Evolutionary conservation across 1,139 yeast genomes (phyloP).

Genomic region (Pichia sp.): DNA sequence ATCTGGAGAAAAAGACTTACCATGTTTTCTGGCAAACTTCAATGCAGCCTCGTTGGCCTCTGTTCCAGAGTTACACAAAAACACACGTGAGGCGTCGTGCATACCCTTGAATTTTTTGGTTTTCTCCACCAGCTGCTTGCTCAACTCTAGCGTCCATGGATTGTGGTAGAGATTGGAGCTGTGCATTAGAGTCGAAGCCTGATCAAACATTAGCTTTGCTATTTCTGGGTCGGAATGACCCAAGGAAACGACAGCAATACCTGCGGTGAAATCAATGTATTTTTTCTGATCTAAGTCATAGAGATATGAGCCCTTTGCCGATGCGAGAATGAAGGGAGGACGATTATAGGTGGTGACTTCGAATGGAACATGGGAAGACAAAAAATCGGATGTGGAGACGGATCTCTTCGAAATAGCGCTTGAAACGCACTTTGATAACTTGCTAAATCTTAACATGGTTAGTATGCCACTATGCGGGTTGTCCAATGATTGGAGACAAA

Average conservation of each 20-base stretch:
- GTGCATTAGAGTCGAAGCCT: slow-evolving; percentile 71
- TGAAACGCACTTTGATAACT: background rate
- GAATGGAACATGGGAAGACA: slow-evolving; percentile 46
- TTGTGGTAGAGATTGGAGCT: slow-evolving; percentile 84
- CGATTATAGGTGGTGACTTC: slow-evolving; percentile 81
- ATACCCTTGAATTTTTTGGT: slow-evolving; percentile 75
- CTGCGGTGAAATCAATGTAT: slow-evolving; percentile 89
- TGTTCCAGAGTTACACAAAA: slow-evolving; percentile 88
- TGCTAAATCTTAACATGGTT: slow-evolving; percentile 9
- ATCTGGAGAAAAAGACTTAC: slow-evolving; percentile 47
- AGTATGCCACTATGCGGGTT: background rate
- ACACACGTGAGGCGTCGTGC: slow-evolving; percentile 76
- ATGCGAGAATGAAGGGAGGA: slow-evolving; percentile 66
- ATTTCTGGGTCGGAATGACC: slow-evolving; percentile 83
- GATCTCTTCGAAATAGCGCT: slow-evolving; percentile 10
- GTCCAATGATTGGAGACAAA: background rate
- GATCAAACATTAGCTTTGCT: slow-evolving; percentile 65
- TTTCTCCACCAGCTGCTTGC: slow-evolving; percentile 62
- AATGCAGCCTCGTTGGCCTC: slow-evolving; percentile 98
- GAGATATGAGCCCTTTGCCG: slow-evolving; percentile 68
- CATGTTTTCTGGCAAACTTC: slow-evolving; percentile 88
- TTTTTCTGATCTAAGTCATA: slow-evolving; percentile 76
- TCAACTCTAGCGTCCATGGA: slow-evolving; percentile 76
- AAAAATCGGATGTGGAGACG: slow-evolving; percentile 32
- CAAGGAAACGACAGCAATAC: slow-evolving; percentile 92